Conservation (phyloP, 768 basidiomycete genomes). For the Calocybe gangraenosa region DNA sequence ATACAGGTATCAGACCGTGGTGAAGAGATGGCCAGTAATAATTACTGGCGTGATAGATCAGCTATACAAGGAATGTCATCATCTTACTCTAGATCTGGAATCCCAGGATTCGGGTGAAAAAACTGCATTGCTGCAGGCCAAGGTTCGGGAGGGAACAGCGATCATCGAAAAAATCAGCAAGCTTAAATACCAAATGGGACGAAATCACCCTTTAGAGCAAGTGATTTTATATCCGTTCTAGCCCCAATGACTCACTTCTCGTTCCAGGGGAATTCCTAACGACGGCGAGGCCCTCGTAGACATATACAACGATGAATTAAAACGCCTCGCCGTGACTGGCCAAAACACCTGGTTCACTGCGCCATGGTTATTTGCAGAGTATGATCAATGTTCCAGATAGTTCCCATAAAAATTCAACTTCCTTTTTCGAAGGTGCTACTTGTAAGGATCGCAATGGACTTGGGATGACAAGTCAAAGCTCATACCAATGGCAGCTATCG, state of each 20-base stretch:
- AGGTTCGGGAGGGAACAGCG: constrained; percentile 68
- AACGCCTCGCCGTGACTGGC: constrained; percentile 36
- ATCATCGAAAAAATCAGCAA: constrained; percentile 72
- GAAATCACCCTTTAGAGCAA: constrained; percentile 68
- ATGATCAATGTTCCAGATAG: constrained; percentile 31
- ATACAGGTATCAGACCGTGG: constrained; percentile 72
- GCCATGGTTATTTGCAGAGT: constrained; percentile 98
- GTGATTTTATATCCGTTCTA: constrained; percentile 16
- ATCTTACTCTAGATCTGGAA: constrained; percentile 37
- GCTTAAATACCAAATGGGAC: constrained; percentile 86
- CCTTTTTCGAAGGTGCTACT: constrained; percentile 62
- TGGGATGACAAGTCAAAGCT: background rate
- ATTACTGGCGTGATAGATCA: constrained; percentile 77
- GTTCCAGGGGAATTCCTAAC: constrained; percentile 55
- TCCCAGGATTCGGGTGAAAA: constrained; percentile 22
- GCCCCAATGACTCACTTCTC: background rate
- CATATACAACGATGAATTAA: constrained; percentile 76
- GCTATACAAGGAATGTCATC: constrained; percentile 66
- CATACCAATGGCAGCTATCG: constrained; percentile 60
- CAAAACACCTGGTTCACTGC: constrained; percentile 85
- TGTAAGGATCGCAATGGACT: constrained; percentile 39
- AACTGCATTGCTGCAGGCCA: constrained; percentile 27
- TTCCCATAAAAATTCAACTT: too few species aligned
- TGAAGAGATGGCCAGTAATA: constrained; percentile 81
- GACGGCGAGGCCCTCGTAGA: constrained; percentile 72